A percentile compares a stretch with the other conserved stretches of the same genome.
Evolutionary conservation across 768 basidiomycete genomes (phyloP).

Genomic region (Naganishia onofrii): DNA sequence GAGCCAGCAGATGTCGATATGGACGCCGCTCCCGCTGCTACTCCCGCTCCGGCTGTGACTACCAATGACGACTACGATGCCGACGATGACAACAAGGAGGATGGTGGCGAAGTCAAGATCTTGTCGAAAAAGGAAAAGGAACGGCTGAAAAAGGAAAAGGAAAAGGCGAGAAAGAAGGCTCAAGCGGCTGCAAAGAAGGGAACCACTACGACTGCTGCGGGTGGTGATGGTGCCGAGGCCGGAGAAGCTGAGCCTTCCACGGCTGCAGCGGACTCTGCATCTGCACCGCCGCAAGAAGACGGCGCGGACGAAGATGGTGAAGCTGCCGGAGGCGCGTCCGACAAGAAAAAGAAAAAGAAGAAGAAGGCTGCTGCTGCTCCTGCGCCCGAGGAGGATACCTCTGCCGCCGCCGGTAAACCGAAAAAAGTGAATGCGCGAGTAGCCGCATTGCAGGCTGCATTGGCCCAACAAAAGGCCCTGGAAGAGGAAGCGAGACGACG

Average conservation of each 20-base stretch:
- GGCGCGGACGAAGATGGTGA: conserved; percentile 66
- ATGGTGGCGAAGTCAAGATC: conserved; percentile 58
- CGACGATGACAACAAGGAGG: conserved; percentile 59
- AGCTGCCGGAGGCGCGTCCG: conserved; percentile 55
- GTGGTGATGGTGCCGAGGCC: conserved; percentile 37
- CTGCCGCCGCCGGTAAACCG: conserved; percentile 43
- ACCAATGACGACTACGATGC: conserved; percentile 41
- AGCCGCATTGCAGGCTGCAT: conserved; percentile 77
- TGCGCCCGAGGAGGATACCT: conserved; percentile 63
- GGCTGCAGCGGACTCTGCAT: conserved; percentile 28
- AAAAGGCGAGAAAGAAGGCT: conserved; percentile 97
- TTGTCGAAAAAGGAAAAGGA: conserved; percentile 96
- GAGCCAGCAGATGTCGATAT: conserved; percentile 36
- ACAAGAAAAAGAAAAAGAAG: conserved; percentile 64
- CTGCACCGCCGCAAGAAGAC: conserved; percentile 61
- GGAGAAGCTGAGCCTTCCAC: conserved; percentile 39
- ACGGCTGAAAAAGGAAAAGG: conserved; percentile 88
- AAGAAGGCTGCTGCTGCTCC: conserved; percentile 66
- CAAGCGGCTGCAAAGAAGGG: conserved; percentile 80
- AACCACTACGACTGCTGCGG: conserved; percentile 36
- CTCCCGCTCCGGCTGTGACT: conserved; percentile 47
- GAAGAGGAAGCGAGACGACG: conserved; percentile 73
- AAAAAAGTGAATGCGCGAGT: conserved; percentile 59
- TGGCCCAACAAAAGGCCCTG: conserved; percentile 84
- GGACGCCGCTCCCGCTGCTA: conserved; percentile 42